Evolutionary conservation across 768 basidiomycete genomes (phyloP).

Genomic region (Kwoniella heveanensis): DNA sequence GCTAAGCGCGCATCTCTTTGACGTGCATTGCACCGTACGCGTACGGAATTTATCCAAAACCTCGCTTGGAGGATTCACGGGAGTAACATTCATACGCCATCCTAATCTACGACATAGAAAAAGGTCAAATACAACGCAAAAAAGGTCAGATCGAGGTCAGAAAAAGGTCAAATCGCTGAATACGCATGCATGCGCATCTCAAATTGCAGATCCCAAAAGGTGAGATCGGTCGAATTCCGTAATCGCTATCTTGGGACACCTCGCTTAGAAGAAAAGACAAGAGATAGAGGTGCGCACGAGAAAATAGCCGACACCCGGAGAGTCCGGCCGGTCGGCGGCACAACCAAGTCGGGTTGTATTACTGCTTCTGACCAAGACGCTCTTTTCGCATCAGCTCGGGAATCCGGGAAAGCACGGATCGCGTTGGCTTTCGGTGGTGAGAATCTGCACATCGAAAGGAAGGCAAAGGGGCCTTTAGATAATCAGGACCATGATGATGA

Average conservation of each 20-base stretch:
- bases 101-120: not conserved
- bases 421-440: not conserved
- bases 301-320: no score
- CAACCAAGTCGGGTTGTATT: no score
- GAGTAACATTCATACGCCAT: not conserved
- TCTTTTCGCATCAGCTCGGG: not conserved
- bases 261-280: not conserved
- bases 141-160: not conserved
- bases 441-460: not conserved
- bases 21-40: no score
- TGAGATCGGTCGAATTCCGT: not conserved
- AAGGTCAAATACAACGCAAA: not conserved
- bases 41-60: no score
- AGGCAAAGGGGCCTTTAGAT: not conserved
- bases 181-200: not conserved
- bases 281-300: no score
- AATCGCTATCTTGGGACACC: not conserved
- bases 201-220: constrained; percentile 1
- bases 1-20: constrained; percentile 2
- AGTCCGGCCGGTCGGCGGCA: no score
- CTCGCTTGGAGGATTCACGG: constrained; percentile 1
- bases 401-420: not conserved
- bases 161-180: not conserved
- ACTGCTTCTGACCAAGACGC: no score
- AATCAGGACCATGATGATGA: no score